A percentile compares a stretch with the other conserved stretches of the same genome.
These are phyloP conservation scores for Penicillium samsonianum DNA, from an alignment of 495 filamentous ascomycete species.

Conservation along the genomic window DNA sequence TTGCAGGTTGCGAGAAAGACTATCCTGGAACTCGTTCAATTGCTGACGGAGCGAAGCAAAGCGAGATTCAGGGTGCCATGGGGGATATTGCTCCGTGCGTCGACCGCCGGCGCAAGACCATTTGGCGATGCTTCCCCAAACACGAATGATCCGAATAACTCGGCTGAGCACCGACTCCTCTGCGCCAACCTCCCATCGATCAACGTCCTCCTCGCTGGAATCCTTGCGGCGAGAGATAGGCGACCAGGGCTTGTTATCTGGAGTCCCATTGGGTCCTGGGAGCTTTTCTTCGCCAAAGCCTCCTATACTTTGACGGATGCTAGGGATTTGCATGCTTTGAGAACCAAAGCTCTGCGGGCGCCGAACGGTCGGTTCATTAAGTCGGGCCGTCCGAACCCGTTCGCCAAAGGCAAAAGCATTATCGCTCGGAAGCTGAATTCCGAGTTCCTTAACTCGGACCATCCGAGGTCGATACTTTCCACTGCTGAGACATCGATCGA, in stretches of 20 bases:
- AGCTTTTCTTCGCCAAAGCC: constrained; percentile 44
- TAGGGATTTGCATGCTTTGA: constrained; percentile 48
- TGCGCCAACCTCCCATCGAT: constrained; percentile 57
- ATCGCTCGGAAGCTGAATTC: constrained; percentile 50
- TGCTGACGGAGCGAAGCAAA: constrained; percentile 61
- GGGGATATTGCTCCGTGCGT: constrained; percentile 58
- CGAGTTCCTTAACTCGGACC: constrained; percentile 65
- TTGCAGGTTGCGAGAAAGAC: constrained; percentile 67
- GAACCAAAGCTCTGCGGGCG: constrained; percentile 47
- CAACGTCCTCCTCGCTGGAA: constrained; percentile 68
- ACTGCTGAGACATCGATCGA: constrained; percentile 77
- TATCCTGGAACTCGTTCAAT: constrained; percentile 65
- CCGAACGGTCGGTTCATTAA: constrained; percentile 41
- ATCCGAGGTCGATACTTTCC: constrained; percentile 73
- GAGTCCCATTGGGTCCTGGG: constrained; percentile 31
- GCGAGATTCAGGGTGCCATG: constrained; percentile 63
- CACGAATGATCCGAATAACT: constrained; percentile 73
- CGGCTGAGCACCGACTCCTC: constrained; percentile 73
- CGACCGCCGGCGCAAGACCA: constrained; percentile 76
- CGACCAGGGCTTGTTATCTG: constrained; percentile 45
- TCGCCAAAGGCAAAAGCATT: constrained; percentile 53
- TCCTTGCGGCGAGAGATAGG: constrained; percentile 57
- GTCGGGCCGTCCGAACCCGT: constrained; percentile 47
- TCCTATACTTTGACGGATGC: constrained; percentile 47
- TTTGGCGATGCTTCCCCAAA: constrained; percentile 76